Conservation (phyloP, 352 stramenopile species). For the Plasmopara muralis region DNA sequence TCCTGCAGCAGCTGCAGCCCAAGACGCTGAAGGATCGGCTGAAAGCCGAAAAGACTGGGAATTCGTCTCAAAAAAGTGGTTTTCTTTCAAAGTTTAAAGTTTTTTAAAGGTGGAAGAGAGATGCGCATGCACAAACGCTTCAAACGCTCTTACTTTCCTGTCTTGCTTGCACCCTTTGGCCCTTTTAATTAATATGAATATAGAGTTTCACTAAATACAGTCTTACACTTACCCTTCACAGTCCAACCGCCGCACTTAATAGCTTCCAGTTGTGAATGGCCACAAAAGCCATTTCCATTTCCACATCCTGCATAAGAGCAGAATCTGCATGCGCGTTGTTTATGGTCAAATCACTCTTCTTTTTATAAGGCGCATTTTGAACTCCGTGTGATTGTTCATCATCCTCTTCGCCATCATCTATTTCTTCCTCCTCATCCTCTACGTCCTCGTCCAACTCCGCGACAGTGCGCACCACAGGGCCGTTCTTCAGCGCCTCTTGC, state of each 20-base stretch:
- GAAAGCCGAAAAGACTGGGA: slow-evolving; percentile 48
- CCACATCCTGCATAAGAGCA: slow-evolving; percentile 53
- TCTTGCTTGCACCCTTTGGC: no score
- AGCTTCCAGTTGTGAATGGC: slow-evolving; percentile 39
- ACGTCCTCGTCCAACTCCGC: slow-evolving; percentile 43
- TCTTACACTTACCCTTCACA: neutral
- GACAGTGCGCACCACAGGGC: slow-evolving; percentile 54
- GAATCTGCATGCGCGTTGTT: slow-evolving; percentile 33
- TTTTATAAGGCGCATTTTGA: slow-evolving; percentile 40
- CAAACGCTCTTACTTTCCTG: slow-evolving; percentile 14
- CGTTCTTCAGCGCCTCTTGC: slow-evolving; percentile 36
- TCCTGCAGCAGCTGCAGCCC: slow-evolving; percentile 55
- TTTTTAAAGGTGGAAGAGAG: slow-evolving; percentile 25
- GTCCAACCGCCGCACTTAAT: slow-evolving; percentile 7
- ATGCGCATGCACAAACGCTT: slow-evolving; percentile 14
- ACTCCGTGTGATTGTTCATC: no score
- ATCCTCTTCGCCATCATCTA: slow-evolving; percentile 29
- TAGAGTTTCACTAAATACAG: neutral
- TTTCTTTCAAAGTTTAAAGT: slow-evolving; percentile 75
- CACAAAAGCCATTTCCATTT: slow-evolving; percentile 63
- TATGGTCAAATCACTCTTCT: slow-evolving; percentile 17
- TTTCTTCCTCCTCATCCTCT: slow-evolving; percentile 35
- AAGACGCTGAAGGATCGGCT: slow-evolving; percentile 75
- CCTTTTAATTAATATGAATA: neutral
- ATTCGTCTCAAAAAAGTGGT: slow-evolving; percentile 34